phyloP scores from a whole-genome alignment of 257 asterid species.

The Eucommia ulmoides region DNA sequence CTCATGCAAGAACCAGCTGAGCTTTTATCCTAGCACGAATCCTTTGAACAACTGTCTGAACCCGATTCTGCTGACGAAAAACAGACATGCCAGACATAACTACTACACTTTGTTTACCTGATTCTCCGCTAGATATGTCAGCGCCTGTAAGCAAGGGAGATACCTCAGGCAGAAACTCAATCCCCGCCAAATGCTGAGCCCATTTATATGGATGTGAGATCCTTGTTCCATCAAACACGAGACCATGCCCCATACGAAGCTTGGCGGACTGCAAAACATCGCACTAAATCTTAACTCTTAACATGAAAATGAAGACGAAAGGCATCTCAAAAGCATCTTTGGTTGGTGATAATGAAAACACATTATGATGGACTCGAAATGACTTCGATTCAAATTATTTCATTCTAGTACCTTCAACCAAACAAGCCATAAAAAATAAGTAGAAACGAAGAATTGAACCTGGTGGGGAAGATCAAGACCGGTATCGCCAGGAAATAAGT shows the following conservation, averaged over 20 bases:
- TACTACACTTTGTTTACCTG: conserved; percentile 37
- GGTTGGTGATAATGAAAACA: no score
- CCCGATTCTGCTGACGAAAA: conserved; percentile 87
- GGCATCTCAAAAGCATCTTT: no score
- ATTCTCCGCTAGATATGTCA: conserved; percentile 37
- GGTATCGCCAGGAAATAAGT: conserved; percentile 91
- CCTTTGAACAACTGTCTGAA: conserved; percentile 85
- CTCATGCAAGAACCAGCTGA: conserved; percentile 94
- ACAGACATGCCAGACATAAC: conserved; percentile 53
- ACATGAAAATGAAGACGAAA: no score
- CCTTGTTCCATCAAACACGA: conserved; percentile 58
- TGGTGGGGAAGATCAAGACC: conserved; percentile 95
- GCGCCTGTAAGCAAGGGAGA: conserved; percentile 52
- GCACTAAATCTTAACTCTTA: no score
- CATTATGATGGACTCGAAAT: no score
- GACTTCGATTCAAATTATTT: no score
- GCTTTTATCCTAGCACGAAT: conserved; percentile 77
- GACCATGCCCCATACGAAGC: conserved; percentile 48
- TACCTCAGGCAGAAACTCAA: conserved; percentile 89
- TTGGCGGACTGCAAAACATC: conserved; percentile 66
- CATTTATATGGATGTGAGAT: conserved; percentile 86
- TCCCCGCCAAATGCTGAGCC: conserved; percentile 98
- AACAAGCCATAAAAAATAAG: conserved; percentile 8
- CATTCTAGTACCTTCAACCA: no score
- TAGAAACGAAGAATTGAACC: conserved; percentile 37